Conservation (phyloP, 2,329 filamentous ascomycete genomes). For the Nemania serpens region DNA sequence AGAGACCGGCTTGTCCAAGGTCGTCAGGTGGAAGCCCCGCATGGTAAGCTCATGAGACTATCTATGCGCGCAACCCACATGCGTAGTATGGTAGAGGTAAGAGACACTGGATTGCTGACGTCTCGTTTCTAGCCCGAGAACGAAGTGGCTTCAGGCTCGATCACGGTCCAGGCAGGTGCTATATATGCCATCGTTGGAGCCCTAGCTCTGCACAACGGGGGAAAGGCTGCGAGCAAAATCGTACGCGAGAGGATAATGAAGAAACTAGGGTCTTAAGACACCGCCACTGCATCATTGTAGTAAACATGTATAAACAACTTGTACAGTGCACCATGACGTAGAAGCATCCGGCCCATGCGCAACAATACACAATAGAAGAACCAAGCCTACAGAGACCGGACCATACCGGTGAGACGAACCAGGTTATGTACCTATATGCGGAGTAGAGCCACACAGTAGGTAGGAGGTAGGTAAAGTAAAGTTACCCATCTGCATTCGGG, state of each 20-base stretch:
- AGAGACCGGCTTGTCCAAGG: slow-evolving; percentile 71
- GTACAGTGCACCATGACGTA: slow-evolving; percentile 33
- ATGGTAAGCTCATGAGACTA: slow-evolving; percentile 59
- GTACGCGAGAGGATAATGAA: slow-evolving; percentile 76
- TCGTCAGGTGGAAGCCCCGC: slow-evolving; percentile 87
- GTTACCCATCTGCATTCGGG: too few species aligned
- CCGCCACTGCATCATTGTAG: slow-evolving; percentile 26
- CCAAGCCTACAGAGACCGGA: not conserved
- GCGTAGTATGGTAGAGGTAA: not conserved
- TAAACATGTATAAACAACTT: slow-evolving; percentile 36
- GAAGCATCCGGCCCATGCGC: slow-evolving; percentile 18
- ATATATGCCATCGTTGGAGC: slow-evolving; percentile 88
- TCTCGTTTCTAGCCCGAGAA: slow-evolving; percentile 59
- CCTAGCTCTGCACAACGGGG: slow-evolving; percentile 84
- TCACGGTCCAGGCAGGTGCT: slow-evolving; percentile 75
- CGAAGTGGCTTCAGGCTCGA: slow-evolving; percentile 72
- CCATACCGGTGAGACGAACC: too few species aligned
- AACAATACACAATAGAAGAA: slow-evolving; percentile 15
- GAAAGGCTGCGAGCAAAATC: slow-evolving; percentile 73
- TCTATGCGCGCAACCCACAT: too few species aligned
- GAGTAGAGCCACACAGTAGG: too few species aligned
- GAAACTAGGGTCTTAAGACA: slow-evolving; percentile 36
- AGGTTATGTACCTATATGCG: too few species aligned
- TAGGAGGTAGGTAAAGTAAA: too few species aligned
- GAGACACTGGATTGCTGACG: slow-evolving; percentile 28